Conservation (phyloP, 2,329 filamentous ascomycete species). For the Ophiosphaerella narmari region DNA sequence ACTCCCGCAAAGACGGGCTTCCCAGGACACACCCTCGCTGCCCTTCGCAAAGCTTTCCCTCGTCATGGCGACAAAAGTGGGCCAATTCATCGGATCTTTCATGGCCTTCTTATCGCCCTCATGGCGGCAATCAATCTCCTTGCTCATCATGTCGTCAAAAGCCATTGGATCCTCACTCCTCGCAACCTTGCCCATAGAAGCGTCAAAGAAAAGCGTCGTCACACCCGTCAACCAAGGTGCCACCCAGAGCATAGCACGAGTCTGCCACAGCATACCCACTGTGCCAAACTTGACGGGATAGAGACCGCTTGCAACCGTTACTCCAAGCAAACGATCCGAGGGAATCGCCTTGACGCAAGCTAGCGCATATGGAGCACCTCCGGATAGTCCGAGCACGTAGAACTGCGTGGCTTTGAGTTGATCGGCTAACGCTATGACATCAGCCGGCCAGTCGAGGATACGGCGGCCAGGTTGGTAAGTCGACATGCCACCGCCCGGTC, state of each 20-base stretch:
- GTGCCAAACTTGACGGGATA: conserved; percentile 33
- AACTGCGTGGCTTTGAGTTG: conserved; percentile 50
- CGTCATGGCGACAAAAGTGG: conserved; percentile 29
- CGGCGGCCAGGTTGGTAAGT: conserved; percentile 44
- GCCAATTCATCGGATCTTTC: conserved; percentile 25
- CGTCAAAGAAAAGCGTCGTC: conserved; percentile 24
- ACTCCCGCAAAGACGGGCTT: conserved; percentile 31
- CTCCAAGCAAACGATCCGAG: conserved; percentile 28
- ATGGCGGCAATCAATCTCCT: conserved; percentile 24
- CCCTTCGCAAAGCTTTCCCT: conserved; percentile 33
- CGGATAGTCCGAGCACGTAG: conserved; percentile 52
- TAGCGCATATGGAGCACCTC: conserved; percentile 55
- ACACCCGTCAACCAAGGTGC: conserved; percentile 32
- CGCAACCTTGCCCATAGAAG: conserved; percentile 31
- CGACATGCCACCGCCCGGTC: conserved; percentile 52
- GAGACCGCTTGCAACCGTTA: conserved; percentile 28
- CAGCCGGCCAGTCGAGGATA: conserved; percentile 50
- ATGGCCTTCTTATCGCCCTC: conserved; percentile 25
- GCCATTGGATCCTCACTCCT: conserved; percentile 28
- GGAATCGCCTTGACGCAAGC: conserved; percentile 52
- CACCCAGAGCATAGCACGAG: conserved; percentile 28
- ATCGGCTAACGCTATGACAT: conserved; percentile 48
- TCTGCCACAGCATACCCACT: conserved; percentile 29
- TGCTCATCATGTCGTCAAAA: conserved; percentile 30
- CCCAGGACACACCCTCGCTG: conserved; percentile 34